Base-by-base conservation (phyloP, 2,329 filamentous ascomycete genomes). In the Talaromyces sp. region DNA sequence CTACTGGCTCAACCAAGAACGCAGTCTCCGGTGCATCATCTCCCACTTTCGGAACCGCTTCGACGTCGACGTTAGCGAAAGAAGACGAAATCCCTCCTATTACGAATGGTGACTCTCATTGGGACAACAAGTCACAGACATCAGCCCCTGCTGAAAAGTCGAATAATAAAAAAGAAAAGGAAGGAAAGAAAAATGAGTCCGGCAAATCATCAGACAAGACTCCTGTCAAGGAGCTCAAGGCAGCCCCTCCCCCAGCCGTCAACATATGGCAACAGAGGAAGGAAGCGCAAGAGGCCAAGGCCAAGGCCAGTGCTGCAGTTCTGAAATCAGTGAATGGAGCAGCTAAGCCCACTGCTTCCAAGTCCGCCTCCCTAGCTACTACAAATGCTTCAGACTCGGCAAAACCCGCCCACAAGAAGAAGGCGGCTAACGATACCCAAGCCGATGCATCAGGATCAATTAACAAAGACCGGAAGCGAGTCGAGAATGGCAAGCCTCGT, bases 241-340 rank as follows among this genome's bases (percentile, higher is more conserved):
- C 95, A 67, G 94, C 94, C 19, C 90, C 92, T 35, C 83, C 91
- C 50, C 95, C 95, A 0, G 77, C 87, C 1, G 90, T 97, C 65
- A 99, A 99, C 76, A 82, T 93, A 67, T 99, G 95, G 94, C 85
- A 88, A 68, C 87, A 93, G 78, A 87, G 93, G 64, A 89, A 85
- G 71, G 89, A 92, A 72, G 88, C 87, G 70, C 80, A 83, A 67
- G 78, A 83, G n/a, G 79, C 82, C 45, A 84, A 83, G 73, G 71
- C 73, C 60, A 84, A 83, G 71, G 75, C 77, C 8, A 71, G 67
- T 58, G 70, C 70, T 47, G 66, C 70, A 41, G 65, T 70, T 8
- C 67, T 73, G 19, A 76, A 75, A 66, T 65, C 72, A n/a, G 61
- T 68, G 41, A 31, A 68, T 39, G 16, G 27, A 37, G 47, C 66